Conservation (phyloP, 2,329 filamentous ascomycete species). For the Botryotinia globosa region DNA sequence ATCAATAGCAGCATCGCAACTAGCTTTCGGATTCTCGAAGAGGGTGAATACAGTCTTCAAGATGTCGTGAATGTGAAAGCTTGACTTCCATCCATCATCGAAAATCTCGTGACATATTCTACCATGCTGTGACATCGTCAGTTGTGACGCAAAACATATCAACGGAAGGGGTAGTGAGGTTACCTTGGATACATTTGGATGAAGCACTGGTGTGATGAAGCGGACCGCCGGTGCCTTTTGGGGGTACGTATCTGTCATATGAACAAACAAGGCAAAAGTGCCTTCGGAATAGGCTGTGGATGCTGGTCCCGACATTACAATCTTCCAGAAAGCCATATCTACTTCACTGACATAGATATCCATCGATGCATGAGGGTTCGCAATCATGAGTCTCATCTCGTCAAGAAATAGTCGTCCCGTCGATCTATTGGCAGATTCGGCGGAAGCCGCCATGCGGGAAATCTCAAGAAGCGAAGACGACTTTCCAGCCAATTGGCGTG, state of each 20-base stretch:
- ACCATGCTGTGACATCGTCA: neutral
- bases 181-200: neutral
- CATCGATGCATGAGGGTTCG: neutral
- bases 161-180: neutral
- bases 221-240: neutral
- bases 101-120: neutral
- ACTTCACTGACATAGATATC: neutral
- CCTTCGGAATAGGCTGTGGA: neutral
- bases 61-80: neutral
- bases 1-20: neutral
- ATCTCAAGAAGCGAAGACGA: neutral
- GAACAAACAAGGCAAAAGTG: neutral
- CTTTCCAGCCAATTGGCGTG: neutral
- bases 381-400: neutral
- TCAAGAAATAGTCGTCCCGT: neutral
- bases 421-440: neutral
- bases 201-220: neutral
- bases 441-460: neutral
- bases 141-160: neutral
- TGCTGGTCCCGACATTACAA: neutral
- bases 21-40: neutral
- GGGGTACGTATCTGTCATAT: neutral
- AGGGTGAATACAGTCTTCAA: neutral
- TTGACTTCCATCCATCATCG: neutral
- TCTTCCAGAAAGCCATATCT: neutral